phyloP scores from a whole-genome alignment of 1,284 basidiomycete genomes.

The Cryptococcus depauperatus region DNA sequence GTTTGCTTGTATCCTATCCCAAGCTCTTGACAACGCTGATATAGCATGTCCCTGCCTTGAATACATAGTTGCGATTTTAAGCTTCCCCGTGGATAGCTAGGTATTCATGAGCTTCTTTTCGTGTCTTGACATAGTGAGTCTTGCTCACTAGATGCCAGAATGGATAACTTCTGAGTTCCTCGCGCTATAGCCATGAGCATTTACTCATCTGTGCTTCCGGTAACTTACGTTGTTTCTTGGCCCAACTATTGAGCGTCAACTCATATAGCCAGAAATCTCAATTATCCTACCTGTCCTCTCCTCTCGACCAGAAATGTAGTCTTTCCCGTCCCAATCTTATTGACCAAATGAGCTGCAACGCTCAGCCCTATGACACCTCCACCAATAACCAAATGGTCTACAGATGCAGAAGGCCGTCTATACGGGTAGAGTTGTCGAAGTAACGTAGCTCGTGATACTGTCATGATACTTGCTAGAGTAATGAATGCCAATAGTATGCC shows the following conservation, averaged over 20 bases:
- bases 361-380: constrained; percentile 87
- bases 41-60: constrained; percentile 76
- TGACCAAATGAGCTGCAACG: constrained; percentile 66
- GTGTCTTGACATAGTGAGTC: too few species aligned
- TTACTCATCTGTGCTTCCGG: neutral
- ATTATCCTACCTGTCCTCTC: constrained; percentile 49
- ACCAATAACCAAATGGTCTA: constrained; percentile 91
- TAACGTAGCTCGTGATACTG: constrained; percentile 9
- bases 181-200: constrained; percentile 52
- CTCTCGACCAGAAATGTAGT: constrained; percentile 82
- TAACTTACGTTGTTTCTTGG: constrained; percentile 67
- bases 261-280: too few species aligned
- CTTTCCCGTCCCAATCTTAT: constrained; percentile 56
- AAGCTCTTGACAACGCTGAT: constrained; percentile 62
- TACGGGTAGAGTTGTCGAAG: constrained; percentile 27
- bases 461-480: too few species aligned
- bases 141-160: constrained; percentile 52
- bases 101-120: constrained; percentile 54
- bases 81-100: constrained; percentile 66
- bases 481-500: too few species aligned
- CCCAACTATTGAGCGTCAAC: constrained; percentile 46
- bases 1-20: constrained; percentile 64
- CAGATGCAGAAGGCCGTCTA: constrained; percentile 60
- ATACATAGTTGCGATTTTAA: constrained; percentile 83
- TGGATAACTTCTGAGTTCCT: constrained; percentile 96